Evolutionary conservation across 2,329 filamentous ascomycete species (phyloP), one percentile per base, ranked within the genome.

Genomic region (Stenocarpella maydis): DNA sequence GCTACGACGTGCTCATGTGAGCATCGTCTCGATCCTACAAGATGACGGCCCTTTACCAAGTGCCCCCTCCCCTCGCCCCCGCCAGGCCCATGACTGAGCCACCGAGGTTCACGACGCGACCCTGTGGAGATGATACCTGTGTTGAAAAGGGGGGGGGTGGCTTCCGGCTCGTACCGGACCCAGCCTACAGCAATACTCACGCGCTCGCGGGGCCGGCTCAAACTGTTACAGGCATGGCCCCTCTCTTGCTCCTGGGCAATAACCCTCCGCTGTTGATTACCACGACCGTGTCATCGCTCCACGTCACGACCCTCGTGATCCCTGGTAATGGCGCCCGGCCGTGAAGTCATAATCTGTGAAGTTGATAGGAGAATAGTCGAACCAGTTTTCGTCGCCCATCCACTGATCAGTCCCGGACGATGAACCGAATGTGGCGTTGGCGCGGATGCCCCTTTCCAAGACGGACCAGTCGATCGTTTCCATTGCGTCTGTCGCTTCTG

Each of bases 391-490:
- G 37, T 52, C 47, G 9, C 54, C 54, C 24, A 70, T 37, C 65
- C 65, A 68, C 49, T 66, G 67, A n/a, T 67, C 43, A 24, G 65
- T 52, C 15, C 26, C 28, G 26, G 58, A 65, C 8, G 58, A 34
- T 14, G 67, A 12, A 26, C 55, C 67, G 26, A 67, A 15, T 31
- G 31, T 53, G 63, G 21, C 63, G 31, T 69, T 67, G 43, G 54
- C 61, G 21, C 67, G 54, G 41, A 69, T 69, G 43, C 67, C 70
- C 34, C 37, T 69, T n/a, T 67, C 70, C 15, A 69, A 39, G 10
- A 54, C 47, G 10, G 43, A 24, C 67, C 66, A 65, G n/a, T 53
- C 55, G 26, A 43, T 71, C n/a, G 31, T 15, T 21, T 67, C 67
- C 28, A 71, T 64, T 14, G 52, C 63, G 24, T 41, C 63, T 28